Evolutionary conservation across 2,329 filamentous ascomycete genomes (phyloP).

Genomic region (Paradendryphiella salina): DNA sequence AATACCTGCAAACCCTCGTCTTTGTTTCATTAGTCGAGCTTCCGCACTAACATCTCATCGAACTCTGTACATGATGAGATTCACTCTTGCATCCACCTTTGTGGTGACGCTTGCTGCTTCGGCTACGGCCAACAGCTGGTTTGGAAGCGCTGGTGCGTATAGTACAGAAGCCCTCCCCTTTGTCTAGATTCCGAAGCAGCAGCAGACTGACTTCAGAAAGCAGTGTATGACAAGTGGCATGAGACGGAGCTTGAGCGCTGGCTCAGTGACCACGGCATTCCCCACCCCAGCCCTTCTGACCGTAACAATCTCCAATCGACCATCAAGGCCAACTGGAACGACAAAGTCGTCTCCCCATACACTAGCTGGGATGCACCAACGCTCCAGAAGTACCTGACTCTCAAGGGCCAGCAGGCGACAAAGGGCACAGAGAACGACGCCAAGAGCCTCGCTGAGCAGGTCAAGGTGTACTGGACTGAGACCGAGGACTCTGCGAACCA

Average conservation of each 20-base stretch:
- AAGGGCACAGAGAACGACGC: constrained; percentile 68
- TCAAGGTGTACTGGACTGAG: constrained; percentile 76
- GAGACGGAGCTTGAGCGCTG: constrained; percentile 96
- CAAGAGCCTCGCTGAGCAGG: constrained; percentile 68
- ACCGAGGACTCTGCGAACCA: constrained; percentile 75
- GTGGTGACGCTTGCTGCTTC: constrained; percentile 73
- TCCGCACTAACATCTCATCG: constrained; percentile 12
- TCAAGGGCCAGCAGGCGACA: constrained; percentile 72
- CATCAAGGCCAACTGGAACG: constrained; percentile 89
- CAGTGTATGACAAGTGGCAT: constrained; percentile 99
- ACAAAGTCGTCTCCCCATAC: constrained; percentile 74
- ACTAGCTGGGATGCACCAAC: constrained; percentile 73
- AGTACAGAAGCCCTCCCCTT: constrained; percentile 22
- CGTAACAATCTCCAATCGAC: constrained; percentile 91
- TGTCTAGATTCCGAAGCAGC: neutral
- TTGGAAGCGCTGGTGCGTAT: constrained; percentile 76
- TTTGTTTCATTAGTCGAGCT: constrained; percentile 29
- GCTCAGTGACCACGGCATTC: constrained; percentile 89
- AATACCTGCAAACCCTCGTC: constrained; percentile 7
- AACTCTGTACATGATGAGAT: constrained; percentile 66
- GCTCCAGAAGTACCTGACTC: constrained; percentile 67
- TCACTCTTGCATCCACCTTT: constrained; percentile 68
- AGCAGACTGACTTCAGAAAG: constrained; percentile 28
- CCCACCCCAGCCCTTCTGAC: constrained; percentile 86
- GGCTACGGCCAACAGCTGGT: constrained; percentile 78